Evolutionary conservation across 116 monocot species (phyloP).

Genomic region (Iris pallida): DNA sequence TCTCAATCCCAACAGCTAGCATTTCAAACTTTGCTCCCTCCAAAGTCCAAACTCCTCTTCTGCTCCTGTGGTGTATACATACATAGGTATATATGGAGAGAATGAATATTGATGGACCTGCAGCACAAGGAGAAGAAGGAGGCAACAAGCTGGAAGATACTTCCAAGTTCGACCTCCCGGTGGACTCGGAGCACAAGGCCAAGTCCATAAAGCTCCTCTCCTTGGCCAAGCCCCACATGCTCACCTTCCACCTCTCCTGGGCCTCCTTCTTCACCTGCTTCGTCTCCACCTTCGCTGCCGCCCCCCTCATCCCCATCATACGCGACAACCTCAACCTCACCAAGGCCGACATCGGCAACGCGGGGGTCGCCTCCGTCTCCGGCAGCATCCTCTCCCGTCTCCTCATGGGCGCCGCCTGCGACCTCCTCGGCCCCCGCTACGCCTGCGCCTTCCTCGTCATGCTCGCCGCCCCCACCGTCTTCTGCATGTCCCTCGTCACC

Average conservation of each 20-base stretch:
- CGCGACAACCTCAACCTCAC: slow-evolving; percentile 44
- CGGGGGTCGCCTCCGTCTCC: slow-evolving; percentile 74
- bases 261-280: slow-evolving; percentile 50
- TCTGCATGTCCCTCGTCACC: slow-evolving; percentile 53
- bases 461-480: slow-evolving; percentile 53
- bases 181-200: slow-evolving; percentile 12
- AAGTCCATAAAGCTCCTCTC: slow-evolving; percentile 6
- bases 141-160: too few species aligned
- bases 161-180: too few species aligned
- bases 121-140: too few species aligned
- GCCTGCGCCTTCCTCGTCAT: slow-evolving; percentile 59
- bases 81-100: too few species aligned
- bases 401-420: slow-evolving; percentile 66
- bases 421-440: slow-evolving; percentile 61
- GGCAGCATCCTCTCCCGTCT: slow-evolving; percentile 69
- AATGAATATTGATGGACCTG: too few species aligned
- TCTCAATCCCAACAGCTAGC: too few species aligned
- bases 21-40: too few species aligned
- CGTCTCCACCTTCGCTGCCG: slow-evolving; percentile 52
- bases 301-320: slow-evolving; percentile 54
- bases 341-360: slow-evolving; percentile 54
- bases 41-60: too few species aligned
- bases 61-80: too few species aligned
- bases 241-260: slow-evolving; percentile 53
- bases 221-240: slow-evolving; percentile 31